Evolutionary conservation across 176 grass and related monocot genomes (phyloP), one percentile per base, ranked within the genome.

Genomic region (Ananas comosus): DNA sequence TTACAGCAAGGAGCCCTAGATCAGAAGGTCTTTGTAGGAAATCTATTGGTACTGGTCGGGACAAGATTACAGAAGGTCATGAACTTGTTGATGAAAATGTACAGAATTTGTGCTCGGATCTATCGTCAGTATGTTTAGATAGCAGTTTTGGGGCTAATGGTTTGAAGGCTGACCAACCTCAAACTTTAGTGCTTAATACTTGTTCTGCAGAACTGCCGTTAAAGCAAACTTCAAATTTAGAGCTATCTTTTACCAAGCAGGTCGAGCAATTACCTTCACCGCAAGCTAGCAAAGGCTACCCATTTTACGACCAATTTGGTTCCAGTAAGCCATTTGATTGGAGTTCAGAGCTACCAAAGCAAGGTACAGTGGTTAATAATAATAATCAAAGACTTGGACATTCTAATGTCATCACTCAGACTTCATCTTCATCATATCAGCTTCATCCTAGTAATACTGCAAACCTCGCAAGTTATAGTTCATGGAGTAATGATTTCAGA

Each of bases 61-160:
- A 71, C 13, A 70, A 51, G 65, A 13, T 75, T 72, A 51, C 22
- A 3, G 64, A 57, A 57, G 70, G 78, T 80, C 48, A 65, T 85
- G 66, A 53, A 80, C 53, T 72, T 73, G 24, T 67, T 50, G 29
- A 76, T 57, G 67, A 47, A 21, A 75, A 53, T 69, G 70, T 68
- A 8, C 64, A 86, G 49, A 82, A 69, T 68, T 50, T 92, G 53
- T 80, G 75, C 72, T 21, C 49, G 29, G 53, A 65, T 63, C 70
- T 92, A 42, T 85, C 82, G 70, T 90, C 84, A 73, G 65, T 90
- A 51, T 77, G 51, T 56, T 66, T 88, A 83, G 87, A 83, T 72
- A 74, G 42, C 70, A 76, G 75, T 68, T 24, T 74, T 74, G 66
- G 27, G 18, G 70, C 52, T 81, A 69, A 76, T n/a, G 69, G 12